Base-by-base conservation (phyloP, 2,329 filamentous ascomycete genomes). In the Colletotrichum nymphaeae region DNA sequence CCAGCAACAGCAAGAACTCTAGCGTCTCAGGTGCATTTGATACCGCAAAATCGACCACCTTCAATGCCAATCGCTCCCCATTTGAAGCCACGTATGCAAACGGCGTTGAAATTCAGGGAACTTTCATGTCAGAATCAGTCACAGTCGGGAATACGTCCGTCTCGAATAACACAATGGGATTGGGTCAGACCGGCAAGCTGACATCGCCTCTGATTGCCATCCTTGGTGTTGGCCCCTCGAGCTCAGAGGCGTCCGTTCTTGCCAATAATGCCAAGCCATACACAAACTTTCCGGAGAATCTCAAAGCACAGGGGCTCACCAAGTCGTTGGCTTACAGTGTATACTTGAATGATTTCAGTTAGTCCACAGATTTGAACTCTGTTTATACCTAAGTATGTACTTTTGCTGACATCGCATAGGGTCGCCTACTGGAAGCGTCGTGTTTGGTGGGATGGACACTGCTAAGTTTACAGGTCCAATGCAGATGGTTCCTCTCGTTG, bases 131-230 rank as follows among this genome's bases (percentile, higher is more conserved):
- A n/a, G 55, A 57, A 30, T 57, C 55, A 30, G 55, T 32, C 14
- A 57, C 55, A 5, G 16, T 57, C 7, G 28, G 28, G 7, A 30
- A 30, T 4, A 60, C 58, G 24, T 19, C 66, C 2, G 42, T 68
- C 9, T 22, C 56, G 22, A 60, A 55, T 16, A 63, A 53, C 28
- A 68, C 66, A 14, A 60, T 68, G 42, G 66, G 66, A 9, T 26
- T 68, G 26, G 49, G 49, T 6, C 57, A 16, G 37, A 68, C 32
- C 22, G 57, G 58, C 12, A 55, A 58, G 24, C n/a, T 68, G 49
- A 46, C 57, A 26, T 58, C 66, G 9, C 57, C 57, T 14, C 46
- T 68, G 9, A 52, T 68, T 24, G 49, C 66, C 14, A 63, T 68
- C 24, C 58, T 68, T 12, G 66, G 57, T 16, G 58, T 68, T 8